Conservation (phyloP, 1,139 yeast genomes). For the Saccharomycopsis hybrid region DNA sequence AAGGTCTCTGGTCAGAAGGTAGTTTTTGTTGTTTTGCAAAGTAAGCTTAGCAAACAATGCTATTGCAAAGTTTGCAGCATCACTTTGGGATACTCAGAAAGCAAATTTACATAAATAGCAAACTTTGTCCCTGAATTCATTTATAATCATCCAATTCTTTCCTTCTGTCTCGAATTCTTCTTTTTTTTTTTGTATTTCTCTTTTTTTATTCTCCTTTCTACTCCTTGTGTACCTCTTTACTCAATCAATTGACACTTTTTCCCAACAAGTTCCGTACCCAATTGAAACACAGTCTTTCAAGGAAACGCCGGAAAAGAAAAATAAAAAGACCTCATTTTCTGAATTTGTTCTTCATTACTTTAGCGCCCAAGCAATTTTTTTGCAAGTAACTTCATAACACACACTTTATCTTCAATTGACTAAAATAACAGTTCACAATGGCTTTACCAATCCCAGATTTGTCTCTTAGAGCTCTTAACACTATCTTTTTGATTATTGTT, state of each 20-base stretch:
- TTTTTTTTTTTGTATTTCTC: background rate
- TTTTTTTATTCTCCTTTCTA: background rate
- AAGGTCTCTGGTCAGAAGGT: no score
- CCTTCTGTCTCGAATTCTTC: background rate
- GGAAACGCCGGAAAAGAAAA: no score
- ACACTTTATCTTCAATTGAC: background rate
- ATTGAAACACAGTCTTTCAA: no score
- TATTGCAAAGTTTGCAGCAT: background rate
- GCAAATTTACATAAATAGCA: background rate
- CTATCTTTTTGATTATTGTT: constrained; percentile 65
- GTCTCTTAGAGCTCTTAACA: constrained; percentile 66
- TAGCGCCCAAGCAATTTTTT: background rate
- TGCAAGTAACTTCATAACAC: background rate
- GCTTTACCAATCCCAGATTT: constrained; percentile 65
- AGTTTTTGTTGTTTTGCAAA: no score
- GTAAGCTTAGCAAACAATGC: background rate
- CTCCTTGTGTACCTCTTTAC: background rate
- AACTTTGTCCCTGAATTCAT: background rate
- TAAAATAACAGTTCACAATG: constrained; percentile 23
- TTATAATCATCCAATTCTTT: background rate
- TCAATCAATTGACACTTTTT: background rate
- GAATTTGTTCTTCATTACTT: background rate
- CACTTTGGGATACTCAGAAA: background rate
- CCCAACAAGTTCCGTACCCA: background rate
- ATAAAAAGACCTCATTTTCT: no score